Evolutionary conservation across 108 stramenopile species (phyloP).

Genomic region (Cyclotella choctawhatcheeana): DNA sequence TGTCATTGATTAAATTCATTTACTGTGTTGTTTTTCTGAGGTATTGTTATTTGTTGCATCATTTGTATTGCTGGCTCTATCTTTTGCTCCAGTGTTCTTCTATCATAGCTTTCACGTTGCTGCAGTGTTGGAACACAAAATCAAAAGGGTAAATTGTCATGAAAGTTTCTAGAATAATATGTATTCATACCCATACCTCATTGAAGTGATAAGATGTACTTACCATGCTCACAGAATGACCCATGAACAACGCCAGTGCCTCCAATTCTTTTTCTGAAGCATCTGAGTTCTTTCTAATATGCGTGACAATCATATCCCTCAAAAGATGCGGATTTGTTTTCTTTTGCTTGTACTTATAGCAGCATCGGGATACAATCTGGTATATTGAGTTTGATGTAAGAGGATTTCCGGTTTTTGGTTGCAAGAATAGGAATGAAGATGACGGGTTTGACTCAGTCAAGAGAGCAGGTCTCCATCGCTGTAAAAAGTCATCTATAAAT

Average conservation of each 20-base stretch:
- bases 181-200: no score
- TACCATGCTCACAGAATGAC: slow-evolving; percentile 82
- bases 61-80: slow-evolving; percentile 81
- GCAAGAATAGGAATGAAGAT: slow-evolving; percentile 59
- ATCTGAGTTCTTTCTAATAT: slow-evolving; percentile 77
- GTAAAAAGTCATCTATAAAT: slow-evolving; percentile 76
- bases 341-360: slow-evolving; percentile 80
- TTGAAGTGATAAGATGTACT: no score
- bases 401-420: slow-evolving; percentile 75
- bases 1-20: not conserved
- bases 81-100: slow-evolving; percentile 78
- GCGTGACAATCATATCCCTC: slow-evolving; percentile 86
- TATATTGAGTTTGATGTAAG: slow-evolving; percentile 76
- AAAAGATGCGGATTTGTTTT: slow-evolving; percentile 85
- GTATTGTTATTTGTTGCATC: slow-evolving; percentile 44
- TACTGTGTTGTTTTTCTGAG: not conserved
- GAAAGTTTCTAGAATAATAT: no score
- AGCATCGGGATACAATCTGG: slow-evolving; percentile 72
- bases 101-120: slow-evolving; percentile 88
- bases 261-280: slow-evolving; percentile 87
- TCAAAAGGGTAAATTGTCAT: no score
- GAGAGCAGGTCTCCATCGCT: slow-evolving; percentile 71
- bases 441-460: slow-evolving; percentile 23
- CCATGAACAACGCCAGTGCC: slow-evolving; percentile 88
- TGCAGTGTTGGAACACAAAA: no score